phyloP scores from a whole-genome alignment of 345 rosid genomes.

The Psidium guajava region DNA sequence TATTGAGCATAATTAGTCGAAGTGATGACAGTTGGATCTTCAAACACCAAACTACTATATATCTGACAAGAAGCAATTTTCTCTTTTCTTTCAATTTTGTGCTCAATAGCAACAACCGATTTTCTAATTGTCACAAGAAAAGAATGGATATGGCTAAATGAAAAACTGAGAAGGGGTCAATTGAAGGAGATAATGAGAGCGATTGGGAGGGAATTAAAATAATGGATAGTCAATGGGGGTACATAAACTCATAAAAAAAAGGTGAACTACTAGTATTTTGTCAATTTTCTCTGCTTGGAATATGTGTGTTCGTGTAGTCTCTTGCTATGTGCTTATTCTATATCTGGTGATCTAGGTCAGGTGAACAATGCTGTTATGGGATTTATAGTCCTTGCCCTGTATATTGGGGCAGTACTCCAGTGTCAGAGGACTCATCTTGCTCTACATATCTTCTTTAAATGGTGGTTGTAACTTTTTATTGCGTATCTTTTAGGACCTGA shows the following conservation, averaged over 20 bases:
- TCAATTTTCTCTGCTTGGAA: background rate
- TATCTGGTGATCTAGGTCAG: background rate
- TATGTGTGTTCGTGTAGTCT: background rate
- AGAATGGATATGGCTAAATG: background rate
- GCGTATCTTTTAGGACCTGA: constrained; percentile 36
- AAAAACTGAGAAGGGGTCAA: background rate
- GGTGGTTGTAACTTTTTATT: background rate
- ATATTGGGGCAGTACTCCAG: too few species aligned
- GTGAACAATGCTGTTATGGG: background rate
- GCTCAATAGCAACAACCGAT: background rate
- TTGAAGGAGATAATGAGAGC: too few species aligned
- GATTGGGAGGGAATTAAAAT: background rate
- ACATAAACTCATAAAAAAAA: background rate
- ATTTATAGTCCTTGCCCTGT: too few species aligned
- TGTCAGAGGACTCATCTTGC: background rate
- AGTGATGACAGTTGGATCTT: background rate
- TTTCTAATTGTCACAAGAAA: background rate
- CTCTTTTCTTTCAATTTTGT: background rate
- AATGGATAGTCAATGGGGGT: background rate
- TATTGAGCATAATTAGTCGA: background rate
- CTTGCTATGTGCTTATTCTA: background rate
- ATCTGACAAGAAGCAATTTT: background rate
- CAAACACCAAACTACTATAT: background rate
- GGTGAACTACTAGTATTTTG: background rate
- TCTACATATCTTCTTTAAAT: background rate